Evolutionary conservation across 495 filamentous ascomycete genomes (phyloP).

Genomic region (Penicillium cinerascens): DNA sequence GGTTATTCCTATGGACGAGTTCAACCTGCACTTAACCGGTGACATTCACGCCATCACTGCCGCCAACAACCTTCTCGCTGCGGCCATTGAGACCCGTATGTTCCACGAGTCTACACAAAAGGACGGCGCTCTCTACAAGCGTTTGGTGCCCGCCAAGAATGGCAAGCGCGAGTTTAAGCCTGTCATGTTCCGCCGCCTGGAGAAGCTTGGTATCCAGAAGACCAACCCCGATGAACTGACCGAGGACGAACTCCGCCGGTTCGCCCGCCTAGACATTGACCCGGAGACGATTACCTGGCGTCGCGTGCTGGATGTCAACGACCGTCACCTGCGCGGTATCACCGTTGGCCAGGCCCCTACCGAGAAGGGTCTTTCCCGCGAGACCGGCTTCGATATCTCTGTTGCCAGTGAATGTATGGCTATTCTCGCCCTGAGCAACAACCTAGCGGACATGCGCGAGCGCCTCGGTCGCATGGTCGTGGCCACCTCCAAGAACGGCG

Average conservation of each 20-base stretch:
- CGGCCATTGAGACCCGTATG: slow-evolving; percentile 96
- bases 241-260: slow-evolving; percentile 79
- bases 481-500: slow-evolving; percentile 76
- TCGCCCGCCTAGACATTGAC: slow-evolving; percentile 92
- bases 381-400: slow-evolving; percentile 95
- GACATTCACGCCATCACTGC: slow-evolving; percentile 98
- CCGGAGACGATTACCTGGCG: slow-evolving; percentile 96
- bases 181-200: slow-evolving; percentile 85
- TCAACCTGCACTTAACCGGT: slow-evolving; percentile 95
- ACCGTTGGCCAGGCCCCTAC: slow-evolving; percentile 83
- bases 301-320: slow-evolving; percentile 94
- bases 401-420: slow-evolving; percentile 99
- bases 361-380: slow-evolving; percentile 79
- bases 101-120: slow-evolving; percentile 96
- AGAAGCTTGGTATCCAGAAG: slow-evolving; percentile 94
- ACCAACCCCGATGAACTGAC: slow-evolving; percentile 87
- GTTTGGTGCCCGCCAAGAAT: slow-evolving; percentile 85
- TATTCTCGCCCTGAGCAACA: slow-evolving; percentile 88
- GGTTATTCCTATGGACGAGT: slow-evolving; percentile 99
- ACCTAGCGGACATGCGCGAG: slow-evolving; percentile 86
- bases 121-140: slow-evolving; percentile 82
- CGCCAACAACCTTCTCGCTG: slow-evolving; percentile 97
- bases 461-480: slow-evolving; percentile 96
- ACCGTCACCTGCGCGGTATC: slow-evolving; percentile 84
- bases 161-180: slow-evolving; percentile 83